Base-by-base conservation (phyloP, 768 basidiomycete genomes). In the Leccinum longicurvipes region DNA sequence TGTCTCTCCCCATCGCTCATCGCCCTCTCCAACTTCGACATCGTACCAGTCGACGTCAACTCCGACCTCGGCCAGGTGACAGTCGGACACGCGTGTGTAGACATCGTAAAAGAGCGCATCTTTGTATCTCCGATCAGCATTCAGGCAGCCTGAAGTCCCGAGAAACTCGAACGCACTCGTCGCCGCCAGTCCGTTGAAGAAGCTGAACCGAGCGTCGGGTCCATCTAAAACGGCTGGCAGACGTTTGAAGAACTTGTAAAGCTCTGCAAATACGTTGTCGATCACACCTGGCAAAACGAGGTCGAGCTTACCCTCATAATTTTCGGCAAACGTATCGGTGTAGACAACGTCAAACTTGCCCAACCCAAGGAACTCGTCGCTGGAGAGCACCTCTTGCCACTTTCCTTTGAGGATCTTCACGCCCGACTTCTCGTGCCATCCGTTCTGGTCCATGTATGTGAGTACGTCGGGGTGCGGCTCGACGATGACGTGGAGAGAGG, bases 111-210 rank as follows among this genome's bases (percentile, higher is more conserved):
- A 93, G 8, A 87, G 75, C 0, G 86, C 78, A 74, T 95, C 93
- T 96, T 64, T n/a, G 44, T 57, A 29, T 48, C 31, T 24, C 21
- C 7, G 39, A 46, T 59, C 48, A 56, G 50, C 19, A 46, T 25
- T 41, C 24, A 21, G 32, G 15, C 11, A 23, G 8, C n/a, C n/a
- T n/a, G n/a, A n/a, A 24, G 11, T 21, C 17, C 4, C 7, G 19
- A 53, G 31, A 46, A 34, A 48, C 39, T 32, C 3, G 24, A 23
- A 74, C 87, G 69, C 66, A 89, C 92, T 93, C 8, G 93, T 98
- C 28, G 95, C 96, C 15, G 92, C 97, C 9, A 99, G 81, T 12
- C 97, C 97, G 66, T 99, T 93, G 80, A 98, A 99, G 74, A 98
- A 99, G 57, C 93, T 88, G 68, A 95, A 91, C 15, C 84, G 78